Conservation (phyloP, 164 flowering plant genomes). For the Liriodendron chinense region DNA sequence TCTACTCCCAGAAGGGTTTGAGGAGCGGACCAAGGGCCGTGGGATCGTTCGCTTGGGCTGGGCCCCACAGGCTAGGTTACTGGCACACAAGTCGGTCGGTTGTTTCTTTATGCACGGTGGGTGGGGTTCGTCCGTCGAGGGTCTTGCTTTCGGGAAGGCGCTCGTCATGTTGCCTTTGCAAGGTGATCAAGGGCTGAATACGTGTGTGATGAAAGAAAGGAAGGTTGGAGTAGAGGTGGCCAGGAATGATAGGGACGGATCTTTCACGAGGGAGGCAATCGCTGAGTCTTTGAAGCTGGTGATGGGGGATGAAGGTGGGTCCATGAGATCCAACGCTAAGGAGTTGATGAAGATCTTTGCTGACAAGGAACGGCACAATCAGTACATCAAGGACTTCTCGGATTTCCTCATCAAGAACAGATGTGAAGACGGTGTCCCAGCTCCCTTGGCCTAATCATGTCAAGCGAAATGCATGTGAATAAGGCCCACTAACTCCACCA, state of each 20-base stretch:
- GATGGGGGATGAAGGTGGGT: conserved; percentile 4
- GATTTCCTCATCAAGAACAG: conserved; percentile 12
- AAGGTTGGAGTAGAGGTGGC: conserved; percentile 35
- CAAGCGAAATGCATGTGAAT: too few species aligned
- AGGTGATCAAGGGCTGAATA: conserved; percentile 31
- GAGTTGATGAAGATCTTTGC: conserved; percentile 14
- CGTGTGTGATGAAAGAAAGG: conserved; percentile 35
- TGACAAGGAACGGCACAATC: conserved; percentile 22
- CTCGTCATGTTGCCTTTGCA: conserved; percentile 24
- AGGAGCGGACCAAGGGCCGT: conserved; percentile 6
- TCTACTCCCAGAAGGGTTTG: conserved; percentile 28
- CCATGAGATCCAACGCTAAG: conserved; percentile 10
- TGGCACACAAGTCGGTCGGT: conserved; percentile 39
- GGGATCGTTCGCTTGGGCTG: conserved; percentile 36
- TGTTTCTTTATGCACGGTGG: conserved; percentile 30
- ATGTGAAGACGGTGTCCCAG: too few species aligned
- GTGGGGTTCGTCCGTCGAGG: conserved; percentile 31
- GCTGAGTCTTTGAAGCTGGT: conserved; percentile 23
- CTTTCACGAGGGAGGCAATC: conserved; percentile 21
- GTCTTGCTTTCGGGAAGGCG: conserved; percentile 29
- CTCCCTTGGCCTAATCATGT: too few species aligned
- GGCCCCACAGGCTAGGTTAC: conserved; percentile 37
- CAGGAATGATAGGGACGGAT: conserved; percentile 40
- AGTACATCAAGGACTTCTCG: conserved; percentile 26
- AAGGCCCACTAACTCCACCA: too few species aligned